phyloP scores from a whole-genome alignment of 768 basidiomycete species.

The Botryobasidium botryosum region DNA sequence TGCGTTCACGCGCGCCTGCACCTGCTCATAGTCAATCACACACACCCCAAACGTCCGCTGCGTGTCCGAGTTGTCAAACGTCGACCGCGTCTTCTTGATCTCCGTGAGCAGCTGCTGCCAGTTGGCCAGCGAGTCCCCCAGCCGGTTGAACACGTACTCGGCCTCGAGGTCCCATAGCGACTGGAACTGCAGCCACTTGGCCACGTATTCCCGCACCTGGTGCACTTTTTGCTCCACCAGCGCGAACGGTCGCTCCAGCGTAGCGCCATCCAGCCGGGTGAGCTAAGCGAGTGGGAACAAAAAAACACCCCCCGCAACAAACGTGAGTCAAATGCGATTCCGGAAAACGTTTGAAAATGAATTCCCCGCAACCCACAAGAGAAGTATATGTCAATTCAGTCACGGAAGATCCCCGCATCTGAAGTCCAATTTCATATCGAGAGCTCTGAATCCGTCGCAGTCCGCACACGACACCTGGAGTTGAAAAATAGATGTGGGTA shows the following conservation, averaged over 20 bases:
- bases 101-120: constrained; percentile 96
- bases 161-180: constrained; percentile 97
- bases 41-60: constrained; percentile 84
- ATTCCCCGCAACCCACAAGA: constrained; percentile 58
- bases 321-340: neutral
- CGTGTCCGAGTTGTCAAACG: constrained; percentile 93
- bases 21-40: constrained; percentile 94
- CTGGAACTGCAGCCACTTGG: constrained; percentile 98
- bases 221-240: constrained; percentile 81
- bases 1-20: constrained; percentile 91
- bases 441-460: constrained; percentile 83
- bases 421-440: constrained; percentile 89
- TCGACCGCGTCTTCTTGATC: constrained; percentile 91
- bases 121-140: constrained; percentile 81
- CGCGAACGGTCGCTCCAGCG: constrained; percentile 64
- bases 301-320: neutral
- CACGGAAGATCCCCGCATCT: constrained; percentile 48
- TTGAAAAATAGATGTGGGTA: neutral
- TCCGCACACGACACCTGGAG: constrained; percentile 66
- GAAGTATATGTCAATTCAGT: constrained; percentile 70
- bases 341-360: too few species aligned
- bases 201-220: constrained; percentile 78
- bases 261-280: constrained; percentile 51
- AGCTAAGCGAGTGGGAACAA: too few species aligned
- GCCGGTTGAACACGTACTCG: constrained; percentile 87